These are phyloP conservation scores for Mycena sp. DNA, from an alignment of 1,284 basidiomycete genomes.

Conservation along the genomic window DNA sequence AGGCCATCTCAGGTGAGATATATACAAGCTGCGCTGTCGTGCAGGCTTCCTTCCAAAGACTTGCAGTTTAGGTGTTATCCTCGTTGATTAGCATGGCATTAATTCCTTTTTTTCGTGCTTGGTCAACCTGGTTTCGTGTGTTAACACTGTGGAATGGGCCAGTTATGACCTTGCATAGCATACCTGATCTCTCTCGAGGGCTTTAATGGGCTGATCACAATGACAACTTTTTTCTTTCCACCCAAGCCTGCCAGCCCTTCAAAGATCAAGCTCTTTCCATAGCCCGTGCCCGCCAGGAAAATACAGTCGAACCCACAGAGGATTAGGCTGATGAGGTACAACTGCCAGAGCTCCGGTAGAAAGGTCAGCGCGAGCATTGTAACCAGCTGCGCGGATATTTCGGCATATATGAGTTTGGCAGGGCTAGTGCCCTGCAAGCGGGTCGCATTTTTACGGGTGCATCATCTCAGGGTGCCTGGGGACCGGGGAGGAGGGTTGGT, in stretches of 20 bases:
- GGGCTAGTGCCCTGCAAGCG: no score
- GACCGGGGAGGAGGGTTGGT: no score
- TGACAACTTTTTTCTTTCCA: constrained; percentile 28
- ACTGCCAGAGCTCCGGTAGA: background rate
- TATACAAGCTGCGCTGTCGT: constrained; percentile 30
- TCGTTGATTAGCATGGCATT: constrained; percentile 31
- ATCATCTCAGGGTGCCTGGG: no score
- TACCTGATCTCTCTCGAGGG: constrained; percentile 40
- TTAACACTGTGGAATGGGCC: background rate
- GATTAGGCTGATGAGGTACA: background rate
- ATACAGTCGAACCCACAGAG: background rate
- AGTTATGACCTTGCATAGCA: background rate
- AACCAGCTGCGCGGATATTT: no score
- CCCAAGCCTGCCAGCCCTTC: constrained; percentile 29
- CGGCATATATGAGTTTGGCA: no score
- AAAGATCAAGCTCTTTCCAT: constrained; percentile 31
- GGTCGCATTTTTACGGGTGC: no score
- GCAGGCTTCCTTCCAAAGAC: constrained; percentile 19
- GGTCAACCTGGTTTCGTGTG: constrained; percentile 16
- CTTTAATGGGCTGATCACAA: constrained; percentile 39
- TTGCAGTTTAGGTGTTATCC: constrained; percentile 18
- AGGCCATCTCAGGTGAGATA: constrained; percentile 37
- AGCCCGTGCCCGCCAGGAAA: constrained; percentile 23
- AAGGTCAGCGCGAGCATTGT: no score
- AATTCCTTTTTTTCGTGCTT: constrained; percentile 26